Evolutionary conservation across 2,329 filamentous ascomycete species (phyloP), one percentile per base, ranked within the genome.

Genomic region (Ophiocordyceps polyrhachis-furcata): DNA sequence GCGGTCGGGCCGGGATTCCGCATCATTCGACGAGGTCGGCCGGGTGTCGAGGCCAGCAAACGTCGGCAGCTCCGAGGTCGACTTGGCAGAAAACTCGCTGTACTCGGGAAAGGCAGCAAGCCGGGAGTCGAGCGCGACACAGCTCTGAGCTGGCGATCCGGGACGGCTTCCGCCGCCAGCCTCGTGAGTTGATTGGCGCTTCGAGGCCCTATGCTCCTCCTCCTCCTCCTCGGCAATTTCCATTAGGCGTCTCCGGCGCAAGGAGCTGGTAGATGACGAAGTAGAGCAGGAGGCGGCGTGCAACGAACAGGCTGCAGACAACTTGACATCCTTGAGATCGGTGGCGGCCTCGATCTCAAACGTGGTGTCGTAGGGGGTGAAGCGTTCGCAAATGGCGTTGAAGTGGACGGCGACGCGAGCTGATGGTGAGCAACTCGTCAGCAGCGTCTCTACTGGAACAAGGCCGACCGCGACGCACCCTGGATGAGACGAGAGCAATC

Each of bases 141-240:
- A 65, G 11, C 46, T 44, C 14, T 50, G 54, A 37, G 46, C 56
- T 42, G 60, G 56, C 37, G 62, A 56, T 32, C 56, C 49, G 12
- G 55, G 50, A 20, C 52, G 49, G 17, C 55, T 53, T 28, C 53
- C 54, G 43, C 53, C 54, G 43, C 54, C 53, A 42, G 62, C 60
- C 53, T 73, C 63, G 55, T 72, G 67, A 19, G 70, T 65, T 2
- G 72, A 77, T 54, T 79, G 69, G 45, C 75, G 67, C 54, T 78
- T 80, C 40, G 63, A 65, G 25, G 75, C 67, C n/a, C 59, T 58
- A 50, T 74, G 63, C 47, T 80, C 76, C 55, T 93, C 87, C 56
- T 93, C 86, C 45, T 81, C 83, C 64, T 91, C 84, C 63, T 96
- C 91, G n/a, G 82, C 79, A 58, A 96, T 95, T 64, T 93, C 89